Evolutionary conservation across 208 protist genomes (phyloP).

Genomic region (Acanthamoeba royreba): DNA sequence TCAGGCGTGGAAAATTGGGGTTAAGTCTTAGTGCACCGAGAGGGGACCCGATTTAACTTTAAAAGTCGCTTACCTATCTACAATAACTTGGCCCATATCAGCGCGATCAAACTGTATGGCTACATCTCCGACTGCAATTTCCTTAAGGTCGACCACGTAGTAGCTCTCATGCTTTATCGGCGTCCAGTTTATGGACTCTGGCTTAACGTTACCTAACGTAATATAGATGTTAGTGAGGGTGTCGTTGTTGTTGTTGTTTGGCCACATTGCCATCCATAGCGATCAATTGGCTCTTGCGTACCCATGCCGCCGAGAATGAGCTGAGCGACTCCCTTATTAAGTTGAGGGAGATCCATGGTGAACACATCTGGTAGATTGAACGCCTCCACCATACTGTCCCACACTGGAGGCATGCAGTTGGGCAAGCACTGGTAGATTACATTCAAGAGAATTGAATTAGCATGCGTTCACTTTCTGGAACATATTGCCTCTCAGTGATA

Average conservation of each 20-base stretch:
- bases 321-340: neutral
- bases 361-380: neutral
- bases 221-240: neutral
- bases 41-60: neutral
- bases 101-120: neutral
- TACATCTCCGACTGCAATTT: neutral
- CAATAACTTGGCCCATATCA: constrained; percentile 20
- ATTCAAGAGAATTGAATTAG: neutral
- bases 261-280: neutral
- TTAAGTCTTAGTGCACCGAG: neutral
- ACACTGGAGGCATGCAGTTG: neutral
- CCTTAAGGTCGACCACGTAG: constrained; percentile 26
- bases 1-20: neutral
- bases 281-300: neutral
- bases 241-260: neutral
- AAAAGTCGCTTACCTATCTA: neutral
- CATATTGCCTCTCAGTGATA: neutral
- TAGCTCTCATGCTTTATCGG: constrained; percentile 21
- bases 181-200: neutral
- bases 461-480: neutral
- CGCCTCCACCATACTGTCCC: neutral
- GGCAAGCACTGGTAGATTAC: neutral
- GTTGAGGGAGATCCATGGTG: neutral
- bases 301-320: neutral
- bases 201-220: neutral